phyloP scores from a whole-genome alignment of 768 basidiomycete genomes.

The Favolaschia claudopus region DNA sequence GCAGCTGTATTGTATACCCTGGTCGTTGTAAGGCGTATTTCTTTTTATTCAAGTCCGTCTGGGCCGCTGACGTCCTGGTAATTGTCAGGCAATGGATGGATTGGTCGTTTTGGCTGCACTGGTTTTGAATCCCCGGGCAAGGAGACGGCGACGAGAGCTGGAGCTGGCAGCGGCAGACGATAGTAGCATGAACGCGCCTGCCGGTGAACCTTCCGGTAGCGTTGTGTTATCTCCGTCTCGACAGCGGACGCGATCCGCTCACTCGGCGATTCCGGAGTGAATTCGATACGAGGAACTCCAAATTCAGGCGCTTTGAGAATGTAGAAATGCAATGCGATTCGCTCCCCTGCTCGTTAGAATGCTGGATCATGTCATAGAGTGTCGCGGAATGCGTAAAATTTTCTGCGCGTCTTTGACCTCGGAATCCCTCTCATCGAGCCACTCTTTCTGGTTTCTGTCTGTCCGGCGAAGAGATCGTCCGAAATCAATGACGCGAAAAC shows the following conservation, averaged over 20 bases:
- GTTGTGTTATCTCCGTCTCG: background rate
- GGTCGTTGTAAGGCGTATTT: conserved; percentile 66
- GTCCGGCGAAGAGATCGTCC: conserved; percentile 42
- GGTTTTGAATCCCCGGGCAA: conserved; percentile 69
- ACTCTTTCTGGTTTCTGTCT: conserved; percentile 5
- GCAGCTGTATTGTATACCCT: conserved; percentile 70
- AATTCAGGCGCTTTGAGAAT: background rate
- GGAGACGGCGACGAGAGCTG: conserved; percentile 41
- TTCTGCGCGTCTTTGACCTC: conserved; percentile 21
- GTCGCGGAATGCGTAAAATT: conserved; percentile 16
- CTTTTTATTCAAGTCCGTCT: too few relatives aligned
- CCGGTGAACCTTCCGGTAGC: background rate
- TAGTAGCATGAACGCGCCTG: background rate
- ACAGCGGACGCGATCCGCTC: background rate
- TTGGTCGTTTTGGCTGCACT: conserved; percentile 66
- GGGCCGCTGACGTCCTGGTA: too few relatives aligned
- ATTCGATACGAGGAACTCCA: too few relatives aligned
- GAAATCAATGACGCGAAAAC: conserved; percentile 61
- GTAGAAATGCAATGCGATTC: background rate
- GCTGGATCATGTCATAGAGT: conserved; percentile 20
- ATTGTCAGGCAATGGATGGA: conserved; percentile 67
- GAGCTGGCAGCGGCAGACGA: background rate
- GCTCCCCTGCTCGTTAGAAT: too few relatives aligned
- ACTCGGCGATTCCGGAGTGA: background rate
- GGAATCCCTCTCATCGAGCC: conserved; percentile 12